phyloP scores from a whole-genome alignment of 805 yeast species.

The Danielozyma ontarioensis region DNA sequence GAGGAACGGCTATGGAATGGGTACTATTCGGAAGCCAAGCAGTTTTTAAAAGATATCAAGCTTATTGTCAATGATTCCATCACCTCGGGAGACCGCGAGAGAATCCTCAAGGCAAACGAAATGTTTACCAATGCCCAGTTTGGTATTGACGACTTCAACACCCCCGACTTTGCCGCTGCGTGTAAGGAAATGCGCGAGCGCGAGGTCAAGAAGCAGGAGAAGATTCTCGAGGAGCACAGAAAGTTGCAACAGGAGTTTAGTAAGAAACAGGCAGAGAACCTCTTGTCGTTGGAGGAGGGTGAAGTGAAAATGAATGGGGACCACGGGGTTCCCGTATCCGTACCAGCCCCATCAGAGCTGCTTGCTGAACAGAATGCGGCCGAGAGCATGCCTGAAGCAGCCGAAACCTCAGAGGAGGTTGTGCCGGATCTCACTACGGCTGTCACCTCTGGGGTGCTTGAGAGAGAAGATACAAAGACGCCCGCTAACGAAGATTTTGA shows the following conservation, averaged over 20 bases:
- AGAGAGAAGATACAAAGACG: neutral
- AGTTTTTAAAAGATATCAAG: constrained; percentile 78
- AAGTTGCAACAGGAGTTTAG: constrained; percentile 20
- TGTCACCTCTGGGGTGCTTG: too few relatives aligned
- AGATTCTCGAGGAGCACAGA: constrained; percentile 34
- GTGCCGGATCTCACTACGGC: neutral
- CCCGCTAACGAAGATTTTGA: constrained; percentile 1
- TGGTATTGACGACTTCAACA: constrained; percentile 83
- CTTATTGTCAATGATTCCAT: constrained; percentile 77
- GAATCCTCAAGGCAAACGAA: constrained; percentile 78
- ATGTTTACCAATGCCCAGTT: constrained; percentile 96
- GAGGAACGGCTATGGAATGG: constrained; percentile 98
- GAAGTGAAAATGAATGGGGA: neutral
- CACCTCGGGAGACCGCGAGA: constrained; percentile 75
- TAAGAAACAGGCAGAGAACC: constrained; percentile 7
- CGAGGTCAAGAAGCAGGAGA: constrained; percentile 51
- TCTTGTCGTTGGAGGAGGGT: neutral
- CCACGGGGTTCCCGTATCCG: constrained; percentile 7
- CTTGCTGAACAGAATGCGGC: constrained; percentile 1
- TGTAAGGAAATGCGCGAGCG: constrained; percentile 71
- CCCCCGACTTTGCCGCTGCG: constrained; percentile 65
- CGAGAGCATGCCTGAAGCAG: constrained; percentile 4
- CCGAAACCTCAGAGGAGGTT: constrained; percentile 4
- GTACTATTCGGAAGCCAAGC: constrained; percentile 86
- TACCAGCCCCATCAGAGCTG: constrained; percentile 1